These are phyloP conservation scores for Mortierella sp. DNA, from an alignment of 371 early-diverging fungal genomes.

Conservation along the genomic window DNA sequence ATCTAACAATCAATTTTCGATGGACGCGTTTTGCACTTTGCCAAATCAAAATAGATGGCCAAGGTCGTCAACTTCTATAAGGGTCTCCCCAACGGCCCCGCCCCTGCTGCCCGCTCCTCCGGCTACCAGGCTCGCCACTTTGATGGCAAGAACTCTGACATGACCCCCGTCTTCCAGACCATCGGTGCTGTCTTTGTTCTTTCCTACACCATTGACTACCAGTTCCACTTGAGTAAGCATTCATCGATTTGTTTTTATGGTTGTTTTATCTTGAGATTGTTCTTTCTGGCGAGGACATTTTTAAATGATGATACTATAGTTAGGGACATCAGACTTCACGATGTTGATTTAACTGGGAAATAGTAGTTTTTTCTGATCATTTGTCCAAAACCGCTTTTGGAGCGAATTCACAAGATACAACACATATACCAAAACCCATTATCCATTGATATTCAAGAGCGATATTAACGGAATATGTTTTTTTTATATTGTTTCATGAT, in stretches of 20 bases:
- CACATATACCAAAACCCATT: background rate
- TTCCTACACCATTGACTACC: conserved; percentile 74
- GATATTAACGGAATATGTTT: background rate
- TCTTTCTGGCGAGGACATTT: background rate
- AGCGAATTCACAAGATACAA: background rate
- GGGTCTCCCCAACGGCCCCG: conserved; percentile 49
- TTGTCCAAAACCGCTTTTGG: background rate
- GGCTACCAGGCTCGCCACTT: conserved; percentile 76
- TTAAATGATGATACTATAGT: conserved; percentile 26
- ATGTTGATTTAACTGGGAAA: conserved; percentile 49
- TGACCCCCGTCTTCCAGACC: conserved; percentile 69
- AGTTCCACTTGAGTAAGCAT: conserved; percentile 78
- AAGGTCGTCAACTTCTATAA: conserved; percentile 57
- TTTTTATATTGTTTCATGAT: conserved; percentile 1
- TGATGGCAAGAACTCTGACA: conserved; percentile 73
- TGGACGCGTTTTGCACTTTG: background rate
- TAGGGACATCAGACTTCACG: conserved; percentile 44
- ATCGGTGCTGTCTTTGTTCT: conserved; percentile 66
- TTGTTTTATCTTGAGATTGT: too few species aligned
- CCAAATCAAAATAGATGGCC: conserved; percentile 34
- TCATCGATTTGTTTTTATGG: background rate
- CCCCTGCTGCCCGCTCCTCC: conserved; percentile 44
- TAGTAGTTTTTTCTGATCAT: conserved; percentile 25
- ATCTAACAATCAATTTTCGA: too few species aligned
- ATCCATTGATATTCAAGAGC: background rate